These are phyloP conservation scores for Cicer bijugum DNA, from an alignment of 306 rosid species.

Conservation along the genomic window DNA sequence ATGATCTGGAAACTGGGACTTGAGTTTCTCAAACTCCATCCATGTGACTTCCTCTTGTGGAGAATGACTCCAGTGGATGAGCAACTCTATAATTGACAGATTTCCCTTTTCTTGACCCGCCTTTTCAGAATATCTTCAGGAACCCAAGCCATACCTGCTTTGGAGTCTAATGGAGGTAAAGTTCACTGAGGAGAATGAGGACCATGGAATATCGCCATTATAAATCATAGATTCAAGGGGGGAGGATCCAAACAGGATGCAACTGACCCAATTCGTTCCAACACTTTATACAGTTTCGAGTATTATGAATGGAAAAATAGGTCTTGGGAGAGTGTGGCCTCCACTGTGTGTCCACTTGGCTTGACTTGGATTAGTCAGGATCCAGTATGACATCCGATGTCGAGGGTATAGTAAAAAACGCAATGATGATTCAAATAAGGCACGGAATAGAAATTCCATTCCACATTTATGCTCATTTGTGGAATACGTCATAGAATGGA, in stretches of 20 bases:
- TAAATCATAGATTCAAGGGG: too few species aligned
- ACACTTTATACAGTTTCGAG: background rate
- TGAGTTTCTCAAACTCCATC: too few species aligned
- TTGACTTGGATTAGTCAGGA: background rate
- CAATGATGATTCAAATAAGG: background rate
- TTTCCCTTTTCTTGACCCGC: too few species aligned
- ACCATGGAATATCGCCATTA: too few species aligned
- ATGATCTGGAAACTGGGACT: too few species aligned
- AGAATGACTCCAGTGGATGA: too few species aligned
- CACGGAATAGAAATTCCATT: constrained; percentile 6
- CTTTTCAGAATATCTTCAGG: too few species aligned
- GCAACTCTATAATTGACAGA: too few species aligned
- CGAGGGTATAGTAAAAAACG: background rate
- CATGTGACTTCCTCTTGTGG: too few species aligned
- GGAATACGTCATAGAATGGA: constrained; percentile 11
- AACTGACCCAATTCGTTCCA: background rate
- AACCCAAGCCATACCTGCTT: too few species aligned
- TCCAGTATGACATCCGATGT: background rate
- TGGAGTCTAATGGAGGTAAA: too few species aligned
- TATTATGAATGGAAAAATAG: background rate
- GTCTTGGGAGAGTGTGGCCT: background rate
- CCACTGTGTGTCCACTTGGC: background rate
- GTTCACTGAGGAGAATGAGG: too few species aligned
- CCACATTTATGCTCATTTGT: background rate
- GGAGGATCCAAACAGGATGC: background rate